Conservation (phyloP, 2,329 filamentous ascomycete genomes). For the Penicillium sp. region DNA sequence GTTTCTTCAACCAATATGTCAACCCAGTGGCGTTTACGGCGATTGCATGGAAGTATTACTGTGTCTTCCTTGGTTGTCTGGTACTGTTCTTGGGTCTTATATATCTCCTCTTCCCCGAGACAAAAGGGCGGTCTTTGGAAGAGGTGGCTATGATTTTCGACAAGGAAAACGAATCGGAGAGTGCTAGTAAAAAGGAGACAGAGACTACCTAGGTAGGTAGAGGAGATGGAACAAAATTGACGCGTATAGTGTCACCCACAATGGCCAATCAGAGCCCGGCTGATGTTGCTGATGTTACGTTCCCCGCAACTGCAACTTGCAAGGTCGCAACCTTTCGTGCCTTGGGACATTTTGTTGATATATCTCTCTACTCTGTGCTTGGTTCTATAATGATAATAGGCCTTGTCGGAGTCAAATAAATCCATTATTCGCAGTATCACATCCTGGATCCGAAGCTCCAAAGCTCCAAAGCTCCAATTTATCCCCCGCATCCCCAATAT, state of each 20-base stretch:
- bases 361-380: not conserved
- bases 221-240: not conserved
- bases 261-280: not conserved
- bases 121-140: slow-evolving; percentile 19
- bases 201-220: not conserved
- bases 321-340: not conserved
- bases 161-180: not conserved
- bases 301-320: not conserved
- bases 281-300: slow-evolving; percentile 7
- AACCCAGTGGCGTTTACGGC: slow-evolving; percentile 36
- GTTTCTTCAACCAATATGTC: slow-evolving; percentile 37
- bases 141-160: slow-evolving; percentile 20
- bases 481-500: not conserved
- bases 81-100: slow-evolving; percentile 26
- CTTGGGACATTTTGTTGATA: not conserved
- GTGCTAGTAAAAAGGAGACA: not conserved
- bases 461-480: not conserved
- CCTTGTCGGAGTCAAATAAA: not conserved
- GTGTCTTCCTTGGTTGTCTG: slow-evolving; percentile 34
- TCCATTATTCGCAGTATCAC: not conserved
- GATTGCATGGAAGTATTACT: slow-evolving; percentile 38
- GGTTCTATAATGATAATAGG: not conserved
- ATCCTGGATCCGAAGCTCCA: not conserved
- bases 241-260: no score
- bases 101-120: slow-evolving; percentile 34